Conservation (phyloP, 352 stramenopile species). For the Phytophthora rubi region DNA sequence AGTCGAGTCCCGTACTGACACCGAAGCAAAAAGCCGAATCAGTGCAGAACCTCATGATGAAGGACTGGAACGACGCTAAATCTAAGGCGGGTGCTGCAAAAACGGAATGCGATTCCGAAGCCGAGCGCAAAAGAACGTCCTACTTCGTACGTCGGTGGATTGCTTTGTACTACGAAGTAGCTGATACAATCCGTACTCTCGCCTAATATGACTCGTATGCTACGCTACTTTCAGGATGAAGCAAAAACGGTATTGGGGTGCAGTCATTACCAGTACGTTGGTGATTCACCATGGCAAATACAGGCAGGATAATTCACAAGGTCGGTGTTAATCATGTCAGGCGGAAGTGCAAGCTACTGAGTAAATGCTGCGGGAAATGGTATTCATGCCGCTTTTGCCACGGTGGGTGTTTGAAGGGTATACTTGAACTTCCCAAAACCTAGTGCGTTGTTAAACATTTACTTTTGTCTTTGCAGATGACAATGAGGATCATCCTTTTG, state of each 20-base stretch:
- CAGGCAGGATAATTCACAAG: not conserved
- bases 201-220: slow-evolving; percentile 3
- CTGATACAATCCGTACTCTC: not conserved
- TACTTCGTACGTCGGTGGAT: slow-evolving; percentile 58
- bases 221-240: slow-evolving; percentile 51
- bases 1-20: slow-evolving; percentile 76
- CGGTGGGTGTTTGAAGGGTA: slow-evolving; percentile 36
- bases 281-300: not conserved
- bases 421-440: not conserved
- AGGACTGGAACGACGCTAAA: slow-evolving; percentile 80
- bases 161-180: not conserved
- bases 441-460: not conserved
- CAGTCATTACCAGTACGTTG: slow-evolving; percentile 81
- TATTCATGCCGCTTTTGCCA: slow-evolving; percentile 93
- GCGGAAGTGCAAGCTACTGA: slow-evolving; percentile 79
- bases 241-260: slow-evolving; percentile 75
- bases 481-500: slow-evolving; percentile 89
- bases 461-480: slow-evolving; percentile 45
- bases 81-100: slow-evolving; percentile 51
- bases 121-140: slow-evolving; percentile 49
- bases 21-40: slow-evolving; percentile 85
- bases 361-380: slow-evolving; percentile 89
- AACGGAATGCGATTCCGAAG: slow-evolving; percentile 53
- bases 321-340: slow-evolving; percentile 23
- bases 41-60: slow-evolving; percentile 89